Evolutionary conservation across 768 basidiomycete species (phyloP).

Genomic region (Phanerochaete carnosa): DNA sequence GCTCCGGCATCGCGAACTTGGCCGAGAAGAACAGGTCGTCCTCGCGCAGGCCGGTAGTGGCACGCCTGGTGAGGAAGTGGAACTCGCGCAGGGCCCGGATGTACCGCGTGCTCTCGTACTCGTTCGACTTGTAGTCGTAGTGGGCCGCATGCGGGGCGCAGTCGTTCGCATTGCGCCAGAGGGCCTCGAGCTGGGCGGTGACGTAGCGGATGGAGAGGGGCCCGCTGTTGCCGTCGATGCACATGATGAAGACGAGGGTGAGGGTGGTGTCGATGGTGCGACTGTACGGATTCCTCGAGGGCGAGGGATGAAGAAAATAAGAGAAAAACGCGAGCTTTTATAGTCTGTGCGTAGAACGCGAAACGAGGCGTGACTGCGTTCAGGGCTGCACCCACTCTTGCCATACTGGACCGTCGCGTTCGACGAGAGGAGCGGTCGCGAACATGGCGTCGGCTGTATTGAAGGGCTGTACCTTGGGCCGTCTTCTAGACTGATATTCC

Average conservation of each 20-base stretch:
- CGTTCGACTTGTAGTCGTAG: slow-evolving; percentile 9
- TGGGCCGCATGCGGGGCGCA: slow-evolving; percentile 10
- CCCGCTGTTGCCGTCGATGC: slow-evolving; percentile 21
- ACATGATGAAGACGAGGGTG: slow-evolving; percentile 13
- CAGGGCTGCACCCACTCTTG: neutral
- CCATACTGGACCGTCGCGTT: neutral
- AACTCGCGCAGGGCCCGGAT: slow-evolving; percentile 11
- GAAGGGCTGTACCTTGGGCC: neutral
- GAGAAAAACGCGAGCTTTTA: neutral
- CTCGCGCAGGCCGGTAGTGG: neutral
- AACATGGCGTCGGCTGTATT: neutral
- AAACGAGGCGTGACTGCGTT: neutral
- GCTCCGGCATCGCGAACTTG: slow-evolving; percentile 16
- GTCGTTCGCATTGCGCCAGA: slow-evolving; percentile 19
- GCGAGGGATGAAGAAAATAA: neutral
- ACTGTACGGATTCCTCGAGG: neutral
- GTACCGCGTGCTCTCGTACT: slow-evolving; percentile 7
- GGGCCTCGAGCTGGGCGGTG: slow-evolving; percentile 19
- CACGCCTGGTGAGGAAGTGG: slow-evolving; percentile 1
- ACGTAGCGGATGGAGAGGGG: slow-evolving; percentile 21
- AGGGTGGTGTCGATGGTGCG: neutral
- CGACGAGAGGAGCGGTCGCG: no score
- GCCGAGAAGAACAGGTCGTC: slow-evolving; percentile 13
- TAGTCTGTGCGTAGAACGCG: neutral
- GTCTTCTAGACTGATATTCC: no score